phyloP scores from a whole-genome alignment of 345 rosid genomes.

The Pugionium dolabratum region DNA sequence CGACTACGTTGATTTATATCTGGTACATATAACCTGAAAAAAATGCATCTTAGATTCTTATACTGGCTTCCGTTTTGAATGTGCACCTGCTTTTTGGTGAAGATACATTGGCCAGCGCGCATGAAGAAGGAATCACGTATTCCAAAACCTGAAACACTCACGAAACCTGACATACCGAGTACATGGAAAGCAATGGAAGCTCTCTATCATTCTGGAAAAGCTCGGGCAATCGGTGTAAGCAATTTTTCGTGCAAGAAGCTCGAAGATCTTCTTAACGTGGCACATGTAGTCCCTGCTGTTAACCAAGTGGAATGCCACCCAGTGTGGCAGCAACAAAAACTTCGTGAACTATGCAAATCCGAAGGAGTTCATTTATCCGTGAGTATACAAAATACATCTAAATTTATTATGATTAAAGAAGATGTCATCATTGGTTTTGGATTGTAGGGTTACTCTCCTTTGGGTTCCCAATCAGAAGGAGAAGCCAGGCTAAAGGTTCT shows the following conservation, averaged over 20 bases:
- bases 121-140: conserved; percentile 50
- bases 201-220: conserved; percentile 60
- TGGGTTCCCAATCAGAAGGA: conserved; percentile 54
- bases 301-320: conserved; percentile 69
- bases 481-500: conserved; percentile 46
- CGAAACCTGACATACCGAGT: conserved; percentile 50
- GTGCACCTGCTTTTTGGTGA: conserved; percentile 1
- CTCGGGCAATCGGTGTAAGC: conserved; percentile 63
- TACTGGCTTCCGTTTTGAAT: background rate
- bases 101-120: conserved; percentile 76
- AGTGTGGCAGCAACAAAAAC: conserved; percentile 57
- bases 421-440: background rate
- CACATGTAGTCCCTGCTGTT: conserved; percentile 52
- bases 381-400: conserved; percentile 37
- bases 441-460: conserved; percentile 61
- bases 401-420: conserved; percentile 12
- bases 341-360: conserved; percentile 57
- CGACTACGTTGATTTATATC: conserved; percentile 57
- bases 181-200: conserved; percentile 77
- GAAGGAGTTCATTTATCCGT: conserved; percentile 64
- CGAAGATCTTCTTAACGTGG: conserved; percentile 46
- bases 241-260: conserved; percentile 62
- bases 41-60: background rate
- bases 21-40: conserved; percentile 41
- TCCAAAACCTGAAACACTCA: conserved; percentile 48